Evolutionary conservation across 306 rosid genomes (phyloP).

Genomic region (Trifolium fragiferum): DNA sequence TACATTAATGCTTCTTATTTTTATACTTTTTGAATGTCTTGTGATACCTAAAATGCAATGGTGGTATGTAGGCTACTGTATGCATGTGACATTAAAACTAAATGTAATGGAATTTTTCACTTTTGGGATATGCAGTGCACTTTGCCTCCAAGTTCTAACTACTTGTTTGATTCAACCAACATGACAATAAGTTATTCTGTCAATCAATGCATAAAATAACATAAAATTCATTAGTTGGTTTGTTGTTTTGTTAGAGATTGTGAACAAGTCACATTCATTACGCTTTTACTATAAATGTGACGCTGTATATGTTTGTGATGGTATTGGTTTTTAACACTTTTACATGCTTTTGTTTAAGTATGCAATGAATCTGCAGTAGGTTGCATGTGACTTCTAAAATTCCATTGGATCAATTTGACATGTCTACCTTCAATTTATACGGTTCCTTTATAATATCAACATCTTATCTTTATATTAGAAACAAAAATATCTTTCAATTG

Average conservation of each 20-base stretch:
- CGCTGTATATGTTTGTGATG: conserved; percentile 8
- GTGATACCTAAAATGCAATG: neutral
- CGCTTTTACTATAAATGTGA: conserved; percentile 30
- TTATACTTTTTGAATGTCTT: conserved; percentile 16
- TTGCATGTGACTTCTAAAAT: conserved; percentile 39
- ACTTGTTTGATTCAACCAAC: conserved; percentile 30
- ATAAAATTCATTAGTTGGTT: conserved; percentile 23
- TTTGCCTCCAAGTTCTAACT: neutral
- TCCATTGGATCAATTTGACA: neutral
- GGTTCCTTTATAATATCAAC: no score
- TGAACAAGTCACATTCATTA: conserved; percentile 37
- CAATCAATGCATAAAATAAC: conserved; percentile 35
- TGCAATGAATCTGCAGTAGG: conserved; percentile 40
- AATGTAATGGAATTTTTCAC: conserved; percentile 13
- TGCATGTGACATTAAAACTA: conserved; percentile 28
- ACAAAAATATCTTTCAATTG: no score
- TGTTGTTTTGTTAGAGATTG: conserved; percentile 35
- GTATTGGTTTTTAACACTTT: conserved; percentile 35
- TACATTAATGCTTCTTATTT: neutral
- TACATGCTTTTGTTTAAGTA: conserved; percentile 1
- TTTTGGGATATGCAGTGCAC: conserved; percentile 33
- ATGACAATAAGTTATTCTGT: conserved; percentile 34
- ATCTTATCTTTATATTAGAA: no score
- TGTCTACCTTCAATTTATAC: no score
- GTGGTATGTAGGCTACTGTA: conserved; percentile 18